These are phyloP conservation scores for Aspergillus ostianus DNA, from an alignment of 495 filamentous ascomycete genomes.

Conservation along the genomic window DNA sequence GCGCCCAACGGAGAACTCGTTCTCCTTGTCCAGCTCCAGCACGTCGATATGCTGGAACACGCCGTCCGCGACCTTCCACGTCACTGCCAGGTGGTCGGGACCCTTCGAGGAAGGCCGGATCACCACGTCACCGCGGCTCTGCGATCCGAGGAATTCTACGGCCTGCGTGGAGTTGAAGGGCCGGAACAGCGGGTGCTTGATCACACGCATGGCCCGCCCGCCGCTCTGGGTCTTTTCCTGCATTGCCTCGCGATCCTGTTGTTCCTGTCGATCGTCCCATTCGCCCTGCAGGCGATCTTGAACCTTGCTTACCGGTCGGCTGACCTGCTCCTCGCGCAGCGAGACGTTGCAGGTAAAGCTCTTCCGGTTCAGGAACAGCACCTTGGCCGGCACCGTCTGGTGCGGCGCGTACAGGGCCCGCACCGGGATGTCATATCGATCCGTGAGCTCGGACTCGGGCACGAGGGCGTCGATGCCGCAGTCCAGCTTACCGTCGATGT, in stretches of 20 bases:
- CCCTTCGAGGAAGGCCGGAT: conserved; percentile 94
- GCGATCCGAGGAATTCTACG: conserved; percentile 85
- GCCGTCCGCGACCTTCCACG: conserved; percentile 96
- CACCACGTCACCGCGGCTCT: conserved; percentile 82
- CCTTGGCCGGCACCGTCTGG: conserved; percentile 84
- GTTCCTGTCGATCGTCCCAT: conserved; percentile 84
- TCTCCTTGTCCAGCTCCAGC: conserved; percentile 92
- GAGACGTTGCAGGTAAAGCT: conserved; percentile 77
- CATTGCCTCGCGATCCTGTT: conserved; percentile 70
- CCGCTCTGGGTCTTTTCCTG: conserved; percentile 77
- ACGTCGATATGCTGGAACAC: conserved; percentile 98
- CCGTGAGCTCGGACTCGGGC: conserved; percentile 66
- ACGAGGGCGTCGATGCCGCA: conserved; percentile 90
- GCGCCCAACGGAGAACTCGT: conserved; percentile 87
- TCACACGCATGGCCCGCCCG: conserved; percentile 83
- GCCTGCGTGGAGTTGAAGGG: conserved; percentile 92
- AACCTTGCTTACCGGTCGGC: conserved; percentile 62
- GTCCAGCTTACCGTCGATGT: conserved; percentile 88
- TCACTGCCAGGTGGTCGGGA: conserved; percentile 89
- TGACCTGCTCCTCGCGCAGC: conserved; percentile 74
- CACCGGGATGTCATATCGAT: conserved; percentile 56
- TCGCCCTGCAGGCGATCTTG: conserved; percentile 70
- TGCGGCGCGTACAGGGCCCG: conserved; percentile 62
- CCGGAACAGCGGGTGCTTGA: conserved; percentile 94
- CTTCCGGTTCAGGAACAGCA: conserved; percentile 80